Evolutionary conservation across 2,329 filamentous ascomycete species (phyloP), one percentile per base, ranked within the genome.

Genomic region (Teratosphaeriaceae sp.): DNA sequence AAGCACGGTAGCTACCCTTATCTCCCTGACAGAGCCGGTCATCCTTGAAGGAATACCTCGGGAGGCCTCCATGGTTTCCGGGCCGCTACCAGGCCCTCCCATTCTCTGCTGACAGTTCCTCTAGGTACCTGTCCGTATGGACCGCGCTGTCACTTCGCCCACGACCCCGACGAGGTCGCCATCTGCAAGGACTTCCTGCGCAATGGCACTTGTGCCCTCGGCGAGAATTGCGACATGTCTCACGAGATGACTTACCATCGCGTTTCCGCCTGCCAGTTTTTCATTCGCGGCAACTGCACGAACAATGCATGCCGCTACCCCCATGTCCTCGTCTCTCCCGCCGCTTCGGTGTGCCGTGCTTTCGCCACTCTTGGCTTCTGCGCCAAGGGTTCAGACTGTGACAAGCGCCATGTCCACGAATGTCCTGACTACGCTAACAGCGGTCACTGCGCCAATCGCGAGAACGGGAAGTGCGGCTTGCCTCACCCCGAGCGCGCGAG

Each of bases 341-440:
- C 76, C 60, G 87, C 89, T 39, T 80, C 77, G 22, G 86, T 96
- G 37, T 98, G 92, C 69, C 78, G 81, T 55, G 69, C 79, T 16
- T 97, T 98, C 71, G 90, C 86, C 21, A 79, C 81, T 42, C 77
- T 89, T 59, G 90, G 92, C 41, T 97, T 88, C 66, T 97, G 92
- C 70, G 82, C 85, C 48, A 85, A 85, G 62, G 92, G 90, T 47
- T 75, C 76, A 43, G 67, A 74, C 43, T 97, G 92, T 67, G 67
- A 78, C 47, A 80, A 92, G 51, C 84, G 88, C 48, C 92, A 98
- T 70, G 84, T 90, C 45, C 42, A 50, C 45, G 90, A 97, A 65
- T 97, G 92, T 66, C 90, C 92, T 49, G 85, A 94, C 64, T 96
- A 94, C 72, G 86, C 87, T 75, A 94, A 95, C 68, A 87, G 79